phyloP scores from a whole-genome alignment of 2,329 filamentous ascomycete genomes.

The Trichoderma sp. region DNA sequence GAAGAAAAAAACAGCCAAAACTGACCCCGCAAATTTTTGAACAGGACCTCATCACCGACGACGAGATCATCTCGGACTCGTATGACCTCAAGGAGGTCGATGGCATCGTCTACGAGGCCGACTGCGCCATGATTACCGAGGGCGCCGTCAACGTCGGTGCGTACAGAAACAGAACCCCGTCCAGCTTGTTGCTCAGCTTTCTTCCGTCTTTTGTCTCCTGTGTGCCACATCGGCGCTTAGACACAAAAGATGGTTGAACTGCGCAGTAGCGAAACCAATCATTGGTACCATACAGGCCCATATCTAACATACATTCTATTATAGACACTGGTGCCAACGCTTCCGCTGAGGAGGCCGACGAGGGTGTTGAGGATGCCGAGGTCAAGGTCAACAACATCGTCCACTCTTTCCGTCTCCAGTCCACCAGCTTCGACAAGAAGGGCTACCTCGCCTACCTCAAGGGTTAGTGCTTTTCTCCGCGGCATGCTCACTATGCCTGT shows the following conservation, averaged over 20 bases:
- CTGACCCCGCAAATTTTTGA: slow-evolving; percentile 30
- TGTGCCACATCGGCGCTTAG: background rate
- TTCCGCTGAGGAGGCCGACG: slow-evolving; percentile 85
- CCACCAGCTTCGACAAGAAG: slow-evolving; percentile 84
- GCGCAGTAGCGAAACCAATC: background rate
- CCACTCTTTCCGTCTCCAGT: slow-evolving; percentile 84
- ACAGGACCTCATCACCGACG: slow-evolving; percentile 83
- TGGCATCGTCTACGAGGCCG: slow-evolving; percentile 80
- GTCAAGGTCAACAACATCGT: slow-evolving; percentile 89
- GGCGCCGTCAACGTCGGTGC: slow-evolving; percentile 70
- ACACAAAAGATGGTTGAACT: background rate
- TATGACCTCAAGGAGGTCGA: slow-evolving; percentile 80
- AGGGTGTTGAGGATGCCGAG: slow-evolving; percentile 66
- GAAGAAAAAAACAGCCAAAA: background rate
- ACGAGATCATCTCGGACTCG: slow-evolving; percentile 97
- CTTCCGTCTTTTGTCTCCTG: background rate
- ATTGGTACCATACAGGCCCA: background rate
- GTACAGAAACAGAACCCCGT: slow-evolving; percentile 34
- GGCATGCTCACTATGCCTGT: background rate
- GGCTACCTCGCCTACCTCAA: slow-evolving; percentile 80
- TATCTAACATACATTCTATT: background rate
- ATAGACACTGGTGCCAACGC: slow-evolving; percentile 91
- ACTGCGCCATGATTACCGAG: slow-evolving; percentile 86
- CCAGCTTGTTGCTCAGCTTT: background rate
- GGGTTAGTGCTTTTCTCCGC: slow-evolving; percentile 47